Evolutionary conservation across 1,284 basidiomycete genomes (phyloP).

Genomic region (Fomitopsis pinicola): DNA sequence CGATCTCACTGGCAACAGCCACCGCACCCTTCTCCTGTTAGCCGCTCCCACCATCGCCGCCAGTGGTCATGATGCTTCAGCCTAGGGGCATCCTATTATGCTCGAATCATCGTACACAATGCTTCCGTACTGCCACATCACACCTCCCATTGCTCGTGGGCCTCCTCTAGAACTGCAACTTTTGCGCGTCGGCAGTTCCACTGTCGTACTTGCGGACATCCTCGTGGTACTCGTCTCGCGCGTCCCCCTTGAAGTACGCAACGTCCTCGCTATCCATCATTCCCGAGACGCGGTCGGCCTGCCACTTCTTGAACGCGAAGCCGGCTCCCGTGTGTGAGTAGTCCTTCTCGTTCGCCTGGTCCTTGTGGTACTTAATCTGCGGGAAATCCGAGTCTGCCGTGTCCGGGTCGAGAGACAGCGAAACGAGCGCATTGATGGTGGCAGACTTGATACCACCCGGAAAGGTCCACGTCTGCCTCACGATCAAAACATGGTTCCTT

Average conservation of each 20-base stretch:
- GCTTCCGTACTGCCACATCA: background rate
- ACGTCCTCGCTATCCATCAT: constrained; percentile 23
- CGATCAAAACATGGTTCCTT: background rate
- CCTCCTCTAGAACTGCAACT: constrained; percentile 11
- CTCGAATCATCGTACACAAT: background rate
- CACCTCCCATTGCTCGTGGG: background rate
- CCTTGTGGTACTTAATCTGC: constrained; percentile 31
- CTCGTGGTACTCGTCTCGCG: constrained; percentile 16
- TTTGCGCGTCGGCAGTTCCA: constrained; percentile 17
- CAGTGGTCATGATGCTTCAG: no score
- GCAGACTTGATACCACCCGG: constrained; percentile 23
- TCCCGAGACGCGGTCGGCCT: constrained; percentile 25
- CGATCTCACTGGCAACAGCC: background rate
- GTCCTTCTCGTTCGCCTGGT: constrained; percentile 30
- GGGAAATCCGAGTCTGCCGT: constrained; percentile 28
- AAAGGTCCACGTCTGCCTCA: constrained; percentile 26
- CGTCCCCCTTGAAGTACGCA: constrained; percentile 20
- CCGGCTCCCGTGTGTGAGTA: constrained; percentile 29
- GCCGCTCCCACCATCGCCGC: no score
- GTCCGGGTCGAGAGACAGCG: constrained; percentile 26
- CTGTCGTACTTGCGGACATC: constrained; percentile 16
- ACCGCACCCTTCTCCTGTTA: background rate
- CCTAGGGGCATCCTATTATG: no score
- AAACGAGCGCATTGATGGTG: constrained; percentile 29
- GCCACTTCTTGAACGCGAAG: constrained; percentile 30